Evolutionary conservation across 495 filamentous ascomycete genomes (phyloP).

Genomic region (Xylaria castorea): DNA sequence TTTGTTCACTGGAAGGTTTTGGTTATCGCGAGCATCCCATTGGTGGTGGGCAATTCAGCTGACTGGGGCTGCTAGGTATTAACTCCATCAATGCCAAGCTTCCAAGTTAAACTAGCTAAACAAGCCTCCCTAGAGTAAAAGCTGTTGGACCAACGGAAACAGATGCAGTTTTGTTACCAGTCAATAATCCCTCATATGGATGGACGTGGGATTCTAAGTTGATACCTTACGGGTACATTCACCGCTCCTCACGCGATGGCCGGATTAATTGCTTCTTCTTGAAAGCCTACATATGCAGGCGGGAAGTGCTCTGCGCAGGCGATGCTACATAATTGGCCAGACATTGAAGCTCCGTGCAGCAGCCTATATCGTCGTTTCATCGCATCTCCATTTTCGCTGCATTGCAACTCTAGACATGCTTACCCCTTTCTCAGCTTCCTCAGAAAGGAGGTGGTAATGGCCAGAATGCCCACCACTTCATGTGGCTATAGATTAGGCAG

Average conservation of each 20-base stretch:
- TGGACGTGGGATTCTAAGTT: not conserved
- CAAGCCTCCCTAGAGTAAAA: not conserved
- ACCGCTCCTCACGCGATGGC: conserved; percentile 11
- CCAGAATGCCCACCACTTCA: not conserved
- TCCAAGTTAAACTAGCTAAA: conserved; percentile 7
- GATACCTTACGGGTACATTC: not conserved
- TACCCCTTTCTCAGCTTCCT: conserved; percentile 10
- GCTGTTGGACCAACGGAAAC: conserved; percentile 4
- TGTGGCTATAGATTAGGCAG: not conserved
- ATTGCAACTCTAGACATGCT: conserved; percentile 12
- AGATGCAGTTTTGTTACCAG: conserved; percentile 11
- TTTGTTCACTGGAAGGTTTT: conserved; percentile 14
- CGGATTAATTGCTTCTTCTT: conserved; percentile 14
- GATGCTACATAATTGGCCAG: not conserved
- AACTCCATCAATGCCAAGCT: conserved; percentile 11
- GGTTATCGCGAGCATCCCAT: conserved; percentile 21
- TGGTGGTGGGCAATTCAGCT: conserved; percentile 16
- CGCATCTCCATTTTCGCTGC: conserved; percentile 5
- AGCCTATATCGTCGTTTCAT: not conserved
- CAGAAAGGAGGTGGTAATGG: conserved; percentile 9
- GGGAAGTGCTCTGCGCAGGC: not conserved
- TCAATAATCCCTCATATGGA: conserved; percentile 22
- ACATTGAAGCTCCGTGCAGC: not conserved
- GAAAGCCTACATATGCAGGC: conserved; percentile 19
- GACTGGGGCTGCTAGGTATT: conserved; percentile 8